Evolutionary conservation across 768 basidiomycete genomes (phyloP).

Genomic region (Sarcomyxa edulis): DNA sequence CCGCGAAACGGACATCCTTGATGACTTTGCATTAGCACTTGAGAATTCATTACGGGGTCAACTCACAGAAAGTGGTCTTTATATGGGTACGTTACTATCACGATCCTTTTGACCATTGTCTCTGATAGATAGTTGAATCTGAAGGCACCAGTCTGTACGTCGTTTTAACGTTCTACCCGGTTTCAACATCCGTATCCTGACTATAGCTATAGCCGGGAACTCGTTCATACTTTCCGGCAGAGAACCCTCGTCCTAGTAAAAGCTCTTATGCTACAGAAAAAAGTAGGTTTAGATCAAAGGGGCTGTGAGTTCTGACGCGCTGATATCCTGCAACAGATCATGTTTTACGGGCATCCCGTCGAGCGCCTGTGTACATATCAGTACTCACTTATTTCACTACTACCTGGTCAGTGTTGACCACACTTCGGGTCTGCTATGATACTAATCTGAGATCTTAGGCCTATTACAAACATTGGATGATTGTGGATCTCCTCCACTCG

Average conservation of each 20-base stretch:
- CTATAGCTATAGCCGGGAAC: conserved; percentile 62
- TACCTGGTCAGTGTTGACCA: conserved; percentile 59
- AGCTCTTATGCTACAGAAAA: conserved; percentile 88
- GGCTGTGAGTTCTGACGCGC: no score
- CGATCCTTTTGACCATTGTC: background rate
- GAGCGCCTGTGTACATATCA: conserved; percentile 96
- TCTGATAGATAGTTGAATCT: background rate
- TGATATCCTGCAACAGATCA: conserved; percentile 50
- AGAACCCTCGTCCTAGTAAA: conserved; percentile 92
- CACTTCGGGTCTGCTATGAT: background rate
- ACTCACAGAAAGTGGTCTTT: conserved; percentile 87
- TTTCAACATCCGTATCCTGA: no score
- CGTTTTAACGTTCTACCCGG: background rate
- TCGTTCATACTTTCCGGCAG: conserved; percentile 92
- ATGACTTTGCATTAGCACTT: conserved; percentile 77
- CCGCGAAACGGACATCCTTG: conserved; percentile 79
- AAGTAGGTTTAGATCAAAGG: conserved; percentile 56
- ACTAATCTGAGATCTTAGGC: conserved; percentile 37
- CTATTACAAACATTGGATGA: conserved; percentile 88
- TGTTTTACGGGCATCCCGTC: conserved; percentile 96
- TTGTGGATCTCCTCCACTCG: conserved; percentile 83
- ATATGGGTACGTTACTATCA: conserved; percentile 69
- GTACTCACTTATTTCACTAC: conserved; percentile 90
- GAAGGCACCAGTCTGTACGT: conserved; percentile 67
- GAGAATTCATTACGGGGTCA: conserved; percentile 73